Conservation (phyloP, 805 yeast genomes). For the Kurtzmaniella cleridarum region DNA sequence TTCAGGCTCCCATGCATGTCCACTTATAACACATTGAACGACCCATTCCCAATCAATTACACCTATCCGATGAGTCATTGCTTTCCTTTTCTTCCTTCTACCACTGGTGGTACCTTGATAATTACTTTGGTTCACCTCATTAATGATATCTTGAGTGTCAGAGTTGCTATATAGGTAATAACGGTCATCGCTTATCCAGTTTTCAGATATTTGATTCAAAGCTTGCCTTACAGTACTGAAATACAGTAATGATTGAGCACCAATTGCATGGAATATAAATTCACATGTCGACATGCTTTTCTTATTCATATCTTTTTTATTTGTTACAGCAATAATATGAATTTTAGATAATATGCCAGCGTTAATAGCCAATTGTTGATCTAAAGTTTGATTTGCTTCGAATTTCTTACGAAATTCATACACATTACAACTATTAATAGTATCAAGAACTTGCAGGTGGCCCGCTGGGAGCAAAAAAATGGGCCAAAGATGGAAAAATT, state of each 20-base stretch:
- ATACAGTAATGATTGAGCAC: slow-evolving; percentile 25
- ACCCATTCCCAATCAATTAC: slow-evolving; percentile 62
- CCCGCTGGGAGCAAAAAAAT: slow-evolving; percentile 72
- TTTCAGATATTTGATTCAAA: no score
- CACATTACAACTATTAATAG: slow-evolving; percentile 46
- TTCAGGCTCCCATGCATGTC: slow-evolving; percentile 24
- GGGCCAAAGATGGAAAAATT: slow-evolving; percentile 36
- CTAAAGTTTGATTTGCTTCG: slow-evolving; percentile 21
- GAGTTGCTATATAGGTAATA: no score
- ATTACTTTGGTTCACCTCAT: slow-evolving; percentile 1
- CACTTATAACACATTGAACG: slow-evolving; percentile 53
- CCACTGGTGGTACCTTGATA: background rate
- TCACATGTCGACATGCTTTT: slow-evolving; percentile 30
- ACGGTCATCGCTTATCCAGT: no score
- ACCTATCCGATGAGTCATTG: slow-evolving; percentile 10
- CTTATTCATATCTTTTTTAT: slow-evolving; percentile 13
- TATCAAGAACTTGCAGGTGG: slow-evolving; percentile 41
- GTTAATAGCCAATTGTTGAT: slow-evolving; percentile 41
- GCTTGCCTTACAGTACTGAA: slow-evolving; percentile 3
- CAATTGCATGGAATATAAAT: slow-evolving; percentile 43
- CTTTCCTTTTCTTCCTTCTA: background rate
- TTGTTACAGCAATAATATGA: slow-evolving; percentile 30
- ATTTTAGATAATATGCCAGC: slow-evolving; percentile 23
- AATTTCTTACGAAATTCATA: slow-evolving; percentile 36
- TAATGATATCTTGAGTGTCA: background rate